Conservation (phyloP, 2,329 filamentous ascomycete species). For the Venturia aucupariae region DNA sequence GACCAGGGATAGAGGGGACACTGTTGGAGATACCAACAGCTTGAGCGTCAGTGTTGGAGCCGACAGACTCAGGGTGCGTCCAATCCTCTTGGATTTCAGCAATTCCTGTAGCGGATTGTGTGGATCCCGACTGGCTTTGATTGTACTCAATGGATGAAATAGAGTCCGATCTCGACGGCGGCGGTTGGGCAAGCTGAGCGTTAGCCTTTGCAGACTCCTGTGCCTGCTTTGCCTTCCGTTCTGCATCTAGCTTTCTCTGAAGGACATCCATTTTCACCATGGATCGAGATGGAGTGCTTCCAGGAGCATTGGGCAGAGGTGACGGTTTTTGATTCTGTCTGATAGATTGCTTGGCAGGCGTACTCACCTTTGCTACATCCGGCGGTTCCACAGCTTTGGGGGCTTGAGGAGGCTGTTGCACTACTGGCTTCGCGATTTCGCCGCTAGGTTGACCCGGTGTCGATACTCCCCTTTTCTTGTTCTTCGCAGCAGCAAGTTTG, state of each 20-base stretch:
- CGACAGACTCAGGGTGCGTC: background rate
- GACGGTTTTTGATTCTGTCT: background rate
- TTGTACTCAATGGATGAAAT: slow-evolving; percentile 10
- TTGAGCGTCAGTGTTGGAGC: background rate
- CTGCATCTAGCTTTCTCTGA: slow-evolving; percentile 3
- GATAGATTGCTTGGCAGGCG: background rate
- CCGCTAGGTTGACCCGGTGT: background rate
- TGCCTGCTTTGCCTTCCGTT: background rate
- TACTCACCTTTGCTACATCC: background rate
- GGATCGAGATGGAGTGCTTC: background rate
- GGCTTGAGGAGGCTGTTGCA: background rate
- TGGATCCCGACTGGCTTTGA: background rate
- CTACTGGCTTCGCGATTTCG: background rate
- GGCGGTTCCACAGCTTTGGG: background rate
- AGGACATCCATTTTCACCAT: slow-evolving; percentile 10
- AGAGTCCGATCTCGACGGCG: slow-evolving; percentile 8
- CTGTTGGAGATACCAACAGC: background rate
- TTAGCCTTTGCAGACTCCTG: background rate
- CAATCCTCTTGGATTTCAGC: slow-evolving; percentile 1
- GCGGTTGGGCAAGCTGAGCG: background rate
- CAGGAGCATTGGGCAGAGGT: background rate
- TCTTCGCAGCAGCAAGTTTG: slow-evolving; percentile 1
- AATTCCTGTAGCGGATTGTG: background rate
- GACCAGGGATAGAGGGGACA: slow-evolving; percentile 5
- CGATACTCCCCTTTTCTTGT: background rate